Percentiles rank a stretch among this genome's conserved stretches.
Evolutionary conservation across 306 rosid species (phyloP).

Genomic region (Vigna mungo): DNA sequence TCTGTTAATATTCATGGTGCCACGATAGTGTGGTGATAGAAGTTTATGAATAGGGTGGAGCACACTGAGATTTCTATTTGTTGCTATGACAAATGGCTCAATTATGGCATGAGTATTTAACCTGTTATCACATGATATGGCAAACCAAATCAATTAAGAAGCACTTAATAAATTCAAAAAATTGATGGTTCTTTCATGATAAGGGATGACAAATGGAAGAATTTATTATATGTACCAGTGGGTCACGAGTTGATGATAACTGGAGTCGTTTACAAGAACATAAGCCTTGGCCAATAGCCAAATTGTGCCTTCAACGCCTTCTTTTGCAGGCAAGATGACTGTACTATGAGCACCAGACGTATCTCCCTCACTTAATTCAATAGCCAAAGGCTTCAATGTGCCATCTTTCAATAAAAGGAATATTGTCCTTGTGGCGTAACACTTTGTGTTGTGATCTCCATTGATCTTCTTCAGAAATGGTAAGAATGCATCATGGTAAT

Average conservation of each 20-base stretch:
- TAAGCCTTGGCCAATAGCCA: no score
- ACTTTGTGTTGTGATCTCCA: no score
- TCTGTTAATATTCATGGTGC: slow-evolving; percentile 43
- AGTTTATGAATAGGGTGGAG: slow-evolving; percentile 47
- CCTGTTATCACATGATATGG: slow-evolving; percentile 41
- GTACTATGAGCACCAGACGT: no score
- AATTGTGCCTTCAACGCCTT: no score
- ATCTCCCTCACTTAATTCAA: no score
- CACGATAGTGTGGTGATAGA: slow-evolving; percentile 48
- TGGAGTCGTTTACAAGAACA: not conserved
- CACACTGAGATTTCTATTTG: slow-evolving; percentile 41
- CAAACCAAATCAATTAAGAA: not conserved
- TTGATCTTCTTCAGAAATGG: no score
- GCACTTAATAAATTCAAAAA: not conserved
- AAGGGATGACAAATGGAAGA: no score
- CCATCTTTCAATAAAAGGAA: no score
- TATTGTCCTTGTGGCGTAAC: no score
- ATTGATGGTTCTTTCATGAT: not conserved
- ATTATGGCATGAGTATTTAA: slow-evolving; percentile 68
- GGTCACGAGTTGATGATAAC: slow-evolving; percentile 68
- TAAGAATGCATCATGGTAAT: no score
- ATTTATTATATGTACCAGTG: slow-evolving; percentile 60
- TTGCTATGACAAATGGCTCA: slow-evolving; percentile 61
- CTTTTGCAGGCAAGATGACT: no score
- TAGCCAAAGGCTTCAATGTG: no score